Base-by-base conservation (phyloP, 495 filamentous ascomycete genomes). In the Cercophora newfieldiana region DNA sequence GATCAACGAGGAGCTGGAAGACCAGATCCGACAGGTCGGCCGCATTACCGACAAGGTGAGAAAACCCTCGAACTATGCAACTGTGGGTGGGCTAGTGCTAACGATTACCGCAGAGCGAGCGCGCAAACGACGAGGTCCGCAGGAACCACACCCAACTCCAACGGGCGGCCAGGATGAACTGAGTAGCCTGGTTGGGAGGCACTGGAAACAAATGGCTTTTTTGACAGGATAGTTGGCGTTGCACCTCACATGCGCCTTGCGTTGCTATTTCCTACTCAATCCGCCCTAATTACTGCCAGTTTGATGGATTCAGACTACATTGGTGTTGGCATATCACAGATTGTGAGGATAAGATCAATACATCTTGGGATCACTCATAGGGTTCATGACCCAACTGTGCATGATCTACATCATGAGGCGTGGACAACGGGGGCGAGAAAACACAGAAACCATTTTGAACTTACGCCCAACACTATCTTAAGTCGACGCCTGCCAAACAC, bases 31-130 rank as follows among this genome's bases (percentile, higher is more conserved):
- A 24, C 31, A 50, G 59, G n/a, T 30, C 16, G 49, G 31, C 0
- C 33, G 51, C 21, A 30, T 67, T 18, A 24, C 65, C 4, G 59
- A 44, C 19, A 67, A 67, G 65, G 65, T 67, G 26, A 57, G 65
- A 8, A 18, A 31, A 47, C 5, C 5, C 24, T 50, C 1, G 24
- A 22, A 50, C 8, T 14, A 5, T 10, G 4, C 5, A 5, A 1
- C 10, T 1, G 3, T 21, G 1, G 12, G 19, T 7, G 1, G 26
- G 14, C 19, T 16, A 51, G n/a, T 30, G 26, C 57, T 61, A 30
- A 66, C 26, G 7, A 5, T n/a, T n/a, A 49, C 24, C 12, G 2
- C 31, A 66, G 64, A 61, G 57, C 58, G 64, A 66, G 8, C 16
- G 7, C 7, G 64, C 50, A 14, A 26, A 63, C 61, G 31, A 56